Evolutionary conservation across 495 filamentous ascomycete genomes (phyloP).

Genomic region (Parmelia sp.): DNA sequence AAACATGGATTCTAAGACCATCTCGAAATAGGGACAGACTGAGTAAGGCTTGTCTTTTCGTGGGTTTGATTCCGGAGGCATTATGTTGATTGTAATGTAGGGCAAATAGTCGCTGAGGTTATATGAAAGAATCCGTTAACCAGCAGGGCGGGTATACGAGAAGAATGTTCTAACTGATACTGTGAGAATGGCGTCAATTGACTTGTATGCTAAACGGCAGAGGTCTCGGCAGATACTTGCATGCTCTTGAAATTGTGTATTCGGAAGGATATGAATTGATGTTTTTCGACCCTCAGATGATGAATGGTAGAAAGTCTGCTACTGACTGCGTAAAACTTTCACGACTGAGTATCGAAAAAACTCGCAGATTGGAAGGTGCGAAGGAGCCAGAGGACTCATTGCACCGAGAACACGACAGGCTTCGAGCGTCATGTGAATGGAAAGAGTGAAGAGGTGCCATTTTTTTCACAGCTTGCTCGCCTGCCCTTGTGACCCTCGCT

Average conservation of each 20-base stretch:
- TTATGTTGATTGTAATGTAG: not conserved
- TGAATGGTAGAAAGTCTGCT: not conserved
- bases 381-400: not conserved
- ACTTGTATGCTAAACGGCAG: too few species aligned
- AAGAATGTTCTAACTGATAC: not conserved
- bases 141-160: too few species aligned
- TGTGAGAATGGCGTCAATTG: not conserved
- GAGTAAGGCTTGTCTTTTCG: not conserved
- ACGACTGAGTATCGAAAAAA: not conserved
- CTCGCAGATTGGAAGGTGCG: not conserved
- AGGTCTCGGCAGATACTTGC: not conserved
- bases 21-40: not conserved
- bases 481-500: not conserved
- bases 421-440: not conserved
- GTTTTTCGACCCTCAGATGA: not conserved
- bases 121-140: not conserved
- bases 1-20: too few species aligned
- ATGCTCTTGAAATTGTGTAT: not conserved
- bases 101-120: too few species aligned
- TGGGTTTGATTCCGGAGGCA: not conserved
- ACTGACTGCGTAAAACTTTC: not conserved
- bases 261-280: not conserved
- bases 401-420: not conserved
- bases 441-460: not conserved
- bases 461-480: not conserved